Conservation (phyloP, 2,329 filamentous ascomycete species). For the Blastomyces parvus region DNA sequence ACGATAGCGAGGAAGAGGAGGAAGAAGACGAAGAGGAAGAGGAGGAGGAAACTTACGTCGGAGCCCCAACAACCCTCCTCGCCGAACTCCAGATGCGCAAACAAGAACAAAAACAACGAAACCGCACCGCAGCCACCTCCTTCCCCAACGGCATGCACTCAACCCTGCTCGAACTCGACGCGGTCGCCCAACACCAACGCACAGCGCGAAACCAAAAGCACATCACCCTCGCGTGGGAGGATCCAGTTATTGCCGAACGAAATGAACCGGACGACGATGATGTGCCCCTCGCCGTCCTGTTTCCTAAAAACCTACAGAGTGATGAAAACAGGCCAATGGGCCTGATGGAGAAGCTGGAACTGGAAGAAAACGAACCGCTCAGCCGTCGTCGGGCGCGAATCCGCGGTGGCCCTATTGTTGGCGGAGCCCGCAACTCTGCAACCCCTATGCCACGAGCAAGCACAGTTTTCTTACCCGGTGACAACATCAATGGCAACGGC, state of each 20-base stretch:
- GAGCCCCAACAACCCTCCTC: conserved; percentile 77
- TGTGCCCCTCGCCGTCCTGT: conserved; percentile 75
- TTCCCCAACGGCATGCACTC: conserved; percentile 75
- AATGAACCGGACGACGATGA: conserved; percentile 62
- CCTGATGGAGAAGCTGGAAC: conserved; percentile 58
- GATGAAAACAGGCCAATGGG: conserved; percentile 36
- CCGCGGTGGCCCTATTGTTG: conserved; percentile 46
- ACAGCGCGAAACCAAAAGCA: conserved; percentile 63
- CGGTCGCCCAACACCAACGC: conserved; percentile 75
- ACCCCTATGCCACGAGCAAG: conserved; percentile 23
- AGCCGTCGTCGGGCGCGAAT: conserved; percentile 67
- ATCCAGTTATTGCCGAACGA: conserved; percentile 32
- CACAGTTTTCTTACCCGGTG: conserved; percentile 23
- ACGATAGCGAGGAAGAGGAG: conserved; percentile 19
- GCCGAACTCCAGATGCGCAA: conserved; percentile 90
- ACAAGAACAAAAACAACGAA: conserved; percentile 73
- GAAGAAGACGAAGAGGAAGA: conserved; percentile 39
- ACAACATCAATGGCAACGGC: conserved; percentile 19
- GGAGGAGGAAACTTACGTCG: conserved; percentile 46
- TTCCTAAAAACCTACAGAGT: conserved; percentile 38
- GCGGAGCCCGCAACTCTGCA: conserved; percentile 13
- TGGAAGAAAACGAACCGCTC: conserved; percentile 88
- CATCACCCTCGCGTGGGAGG: conserved; percentile 84
- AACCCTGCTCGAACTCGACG: conserved; percentile 82
- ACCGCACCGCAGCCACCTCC: conserved; percentile 54